Conservation (phyloP, 1,284 basidiomycete genomes). For the Irpex sp. region DNA sequence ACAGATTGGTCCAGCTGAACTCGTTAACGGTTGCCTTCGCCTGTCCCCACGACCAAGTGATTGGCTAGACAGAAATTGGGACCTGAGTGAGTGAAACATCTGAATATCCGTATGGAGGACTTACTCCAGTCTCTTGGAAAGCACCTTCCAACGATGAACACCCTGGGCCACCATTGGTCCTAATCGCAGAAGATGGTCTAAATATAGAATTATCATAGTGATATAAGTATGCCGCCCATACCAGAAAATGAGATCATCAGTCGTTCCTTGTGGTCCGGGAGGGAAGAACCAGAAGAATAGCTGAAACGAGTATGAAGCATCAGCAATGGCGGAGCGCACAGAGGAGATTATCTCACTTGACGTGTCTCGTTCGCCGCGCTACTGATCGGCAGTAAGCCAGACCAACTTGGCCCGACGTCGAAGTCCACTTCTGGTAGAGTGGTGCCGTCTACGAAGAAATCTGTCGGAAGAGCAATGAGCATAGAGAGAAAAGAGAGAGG, state of each 20-base stretch:
- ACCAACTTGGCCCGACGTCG: constrained; percentile 73
- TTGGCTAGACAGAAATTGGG: constrained; percentile 41
- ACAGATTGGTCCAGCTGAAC: constrained; percentile 80
- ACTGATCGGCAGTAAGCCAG: constrained; percentile 72
- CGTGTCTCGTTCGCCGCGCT: constrained; percentile 55
- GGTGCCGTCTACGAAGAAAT: constrained; percentile 67
- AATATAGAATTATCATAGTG: neutral
- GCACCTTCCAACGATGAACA: constrained; percentile 79
- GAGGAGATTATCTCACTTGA: constrained; percentile 39
- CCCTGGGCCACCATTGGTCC: constrained; percentile 50
- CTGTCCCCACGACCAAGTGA: constrained; percentile 65
- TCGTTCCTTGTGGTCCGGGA: constrained; percentile 63
- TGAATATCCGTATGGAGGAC: neutral
- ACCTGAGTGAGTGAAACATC: constrained; percentile 1
- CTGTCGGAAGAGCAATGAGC: constrained; percentile 31
- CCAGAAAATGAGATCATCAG: constrained; percentile 77
- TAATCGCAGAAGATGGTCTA: constrained; percentile 20
- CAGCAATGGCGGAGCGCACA: neutral
- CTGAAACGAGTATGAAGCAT: constrained; percentile 30
- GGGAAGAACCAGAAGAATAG: constrained; percentile 90
- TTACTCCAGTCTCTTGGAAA: constrained; percentile 81
- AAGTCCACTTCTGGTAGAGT: constrained; percentile 67
- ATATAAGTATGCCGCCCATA: constrained; percentile 20
- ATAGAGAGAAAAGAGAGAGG: neutral
- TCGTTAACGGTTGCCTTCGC: constrained; percentile 65